Evolutionary conservation across 2,329 filamentous ascomycete genomes (phyloP).

Genomic region (Colletotrichum sojae): DNA sequence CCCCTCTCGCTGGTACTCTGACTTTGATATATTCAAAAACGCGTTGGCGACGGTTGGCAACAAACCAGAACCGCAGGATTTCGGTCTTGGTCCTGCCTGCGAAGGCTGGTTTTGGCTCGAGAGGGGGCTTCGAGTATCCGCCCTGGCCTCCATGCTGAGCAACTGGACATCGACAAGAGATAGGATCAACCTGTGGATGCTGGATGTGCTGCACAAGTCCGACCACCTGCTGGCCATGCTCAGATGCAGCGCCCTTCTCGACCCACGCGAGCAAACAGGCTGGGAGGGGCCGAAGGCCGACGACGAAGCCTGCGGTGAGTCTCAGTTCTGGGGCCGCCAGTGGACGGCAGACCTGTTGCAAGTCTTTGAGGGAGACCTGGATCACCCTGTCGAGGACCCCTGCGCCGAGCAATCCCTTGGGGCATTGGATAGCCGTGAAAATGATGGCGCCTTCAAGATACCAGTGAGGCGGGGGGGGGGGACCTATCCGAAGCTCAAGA

Average conservation of each 20-base stretch:
- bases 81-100: no score
- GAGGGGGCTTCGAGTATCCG: not conserved
- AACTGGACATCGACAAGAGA: not conserved
- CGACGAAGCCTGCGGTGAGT: no score
- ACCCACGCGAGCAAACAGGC: not conserved
- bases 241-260: not conserved
- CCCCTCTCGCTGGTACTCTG: no score
- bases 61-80: no score
- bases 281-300: no score
- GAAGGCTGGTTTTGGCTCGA: not conserved
- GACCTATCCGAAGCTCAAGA: no score
- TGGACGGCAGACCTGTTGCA: not conserved
- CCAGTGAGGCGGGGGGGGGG: no score
- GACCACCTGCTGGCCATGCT: not conserved
- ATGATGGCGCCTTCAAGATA: not conserved
- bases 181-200: slow-evolving; percentile 7
- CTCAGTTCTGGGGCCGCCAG: not conserved
- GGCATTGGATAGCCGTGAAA: not conserved
- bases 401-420: not conserved
- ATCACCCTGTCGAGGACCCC: not conserved
- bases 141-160: not conserved
- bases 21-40: no score
- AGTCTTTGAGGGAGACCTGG: not conserved
- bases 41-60: accelerated
- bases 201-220: slow-evolving; percentile 14